Evolutionary conservation across 495 filamentous ascomycete species (phyloP).

Genomic region (Daldinia childiae): DNA sequence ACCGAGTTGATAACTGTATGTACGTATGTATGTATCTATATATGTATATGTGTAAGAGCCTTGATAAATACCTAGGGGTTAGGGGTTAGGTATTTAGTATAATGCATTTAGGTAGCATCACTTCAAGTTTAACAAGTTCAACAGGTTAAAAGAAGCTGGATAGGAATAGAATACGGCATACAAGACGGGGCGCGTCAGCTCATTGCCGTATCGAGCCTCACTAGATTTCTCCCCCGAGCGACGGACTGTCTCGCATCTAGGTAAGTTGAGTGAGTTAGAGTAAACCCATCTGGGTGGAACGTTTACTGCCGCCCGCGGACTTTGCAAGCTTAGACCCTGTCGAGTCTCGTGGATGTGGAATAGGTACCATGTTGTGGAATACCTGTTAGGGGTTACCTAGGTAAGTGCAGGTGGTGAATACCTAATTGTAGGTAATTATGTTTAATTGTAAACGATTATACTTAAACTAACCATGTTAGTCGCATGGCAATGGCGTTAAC

Average conservation of each 20-base stretch:
- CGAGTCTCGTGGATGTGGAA: constrained; percentile 19
- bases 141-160: neutral
- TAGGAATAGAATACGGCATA: constrained; percentile 21
- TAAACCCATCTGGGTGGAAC: constrained; percentile 36
- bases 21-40: too few species aligned
- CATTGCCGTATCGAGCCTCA: constrained; percentile 9
- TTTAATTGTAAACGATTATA: neutral
- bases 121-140: neutral
- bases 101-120: constrained; percentile 14
- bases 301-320: constrained; percentile 26
- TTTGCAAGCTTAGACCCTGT: constrained; percentile 34
- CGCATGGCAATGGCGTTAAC: constrained; percentile 34
- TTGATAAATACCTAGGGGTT: neutral
- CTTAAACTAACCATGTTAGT: constrained; percentile 21
- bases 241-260: constrained; percentile 19
- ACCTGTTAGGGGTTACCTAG: too few species aligned
- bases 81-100: neutral
- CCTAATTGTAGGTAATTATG: too few species aligned
- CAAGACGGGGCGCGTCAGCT: constrained; percentile 3
- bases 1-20: neutral
- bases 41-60: too few species aligned
- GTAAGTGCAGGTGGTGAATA: neutral
- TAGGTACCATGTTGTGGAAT: neutral
- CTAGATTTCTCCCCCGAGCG: neutral
- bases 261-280: neutral